Evolutionary conservation across 306 rosid species (phyloP).

Genomic region (Prunus campanulata): DNA sequence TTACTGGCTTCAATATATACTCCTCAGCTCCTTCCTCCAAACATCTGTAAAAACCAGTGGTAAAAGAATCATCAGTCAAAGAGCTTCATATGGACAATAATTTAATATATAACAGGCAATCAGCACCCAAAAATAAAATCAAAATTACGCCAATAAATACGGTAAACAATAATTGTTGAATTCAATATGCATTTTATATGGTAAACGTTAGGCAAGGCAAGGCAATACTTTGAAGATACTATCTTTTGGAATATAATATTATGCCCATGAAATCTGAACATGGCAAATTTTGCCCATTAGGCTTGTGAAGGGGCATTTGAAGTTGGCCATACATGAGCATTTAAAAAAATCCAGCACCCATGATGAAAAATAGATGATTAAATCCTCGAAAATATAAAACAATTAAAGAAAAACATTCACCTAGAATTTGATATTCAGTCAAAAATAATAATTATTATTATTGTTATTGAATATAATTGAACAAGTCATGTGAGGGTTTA

Average conservation of each 20-base stretch:
- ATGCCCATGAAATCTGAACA: neutral
- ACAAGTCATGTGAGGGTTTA: neutral
- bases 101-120: neutral
- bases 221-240: neutral
- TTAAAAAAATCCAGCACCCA: neutral
- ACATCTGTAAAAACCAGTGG: slow-evolving; percentile 46
- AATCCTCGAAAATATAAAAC: neutral
- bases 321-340: neutral
- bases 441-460: neutral
- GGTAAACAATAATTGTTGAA: neutral
- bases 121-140: too few species aligned
- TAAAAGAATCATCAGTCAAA: neutral
- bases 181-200: neutral
- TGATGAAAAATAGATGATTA: neutral
- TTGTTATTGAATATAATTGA: neutral
- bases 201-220: neutral
- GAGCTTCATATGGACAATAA: neutral
- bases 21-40: slow-evolving; percentile 98
- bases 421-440: too few species aligned
- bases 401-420: neutral
- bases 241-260: neutral
- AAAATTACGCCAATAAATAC: too few species aligned
- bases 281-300: neutral
- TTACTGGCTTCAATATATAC: slow-evolving; percentile 81
- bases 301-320: neutral